These are phyloP conservation scores for Neonectria magnoliae DNA, from an alignment of 2,329 filamentous ascomycete species.

Conservation along the genomic window DNA sequence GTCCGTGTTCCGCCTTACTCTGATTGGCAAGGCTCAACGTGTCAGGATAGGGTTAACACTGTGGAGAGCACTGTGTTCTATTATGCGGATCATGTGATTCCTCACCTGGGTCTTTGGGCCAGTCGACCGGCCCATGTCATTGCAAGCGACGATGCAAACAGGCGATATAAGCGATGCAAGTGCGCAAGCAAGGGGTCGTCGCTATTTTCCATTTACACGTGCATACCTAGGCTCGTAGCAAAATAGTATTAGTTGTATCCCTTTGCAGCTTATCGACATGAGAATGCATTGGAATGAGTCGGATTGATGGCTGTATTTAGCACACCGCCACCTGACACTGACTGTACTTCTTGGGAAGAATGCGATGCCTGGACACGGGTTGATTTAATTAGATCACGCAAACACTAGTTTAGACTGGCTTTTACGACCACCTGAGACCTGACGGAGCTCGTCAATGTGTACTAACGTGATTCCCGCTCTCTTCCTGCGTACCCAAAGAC, in stretches of 20 bases:
- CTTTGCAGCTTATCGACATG: background rate
- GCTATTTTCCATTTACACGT: background rate
- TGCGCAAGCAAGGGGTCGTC: background rate
- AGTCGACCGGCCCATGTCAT: background rate
- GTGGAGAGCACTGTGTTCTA: constrained; percentile 35
- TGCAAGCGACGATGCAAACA: background rate
- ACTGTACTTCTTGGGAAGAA: background rate
- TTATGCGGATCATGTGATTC: constrained; percentile 37
- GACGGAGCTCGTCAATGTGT: background rate
- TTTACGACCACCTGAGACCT: background rate
- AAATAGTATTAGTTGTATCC: background rate
- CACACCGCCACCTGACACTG: background rate
- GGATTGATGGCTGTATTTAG: background rate
- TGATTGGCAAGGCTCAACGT: constrained; percentile 39
- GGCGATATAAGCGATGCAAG: background rate
- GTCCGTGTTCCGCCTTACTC: constrained; percentile 37
- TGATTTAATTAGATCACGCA: background rate
- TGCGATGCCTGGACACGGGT: background rate
- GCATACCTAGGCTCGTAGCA: background rate
- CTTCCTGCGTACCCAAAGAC: background rate
- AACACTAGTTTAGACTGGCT: background rate
- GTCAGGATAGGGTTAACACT: constrained; percentile 17
- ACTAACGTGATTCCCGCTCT: background rate
- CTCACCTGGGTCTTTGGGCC: constrained; percentile 1
- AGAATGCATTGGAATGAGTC: background rate